A percentile compares a stretch with the other conserved stretches of the same genome.
phyloP scores from a whole-genome alignment of 257 asterid species.

The Salvia rosmarinus region DNA sequence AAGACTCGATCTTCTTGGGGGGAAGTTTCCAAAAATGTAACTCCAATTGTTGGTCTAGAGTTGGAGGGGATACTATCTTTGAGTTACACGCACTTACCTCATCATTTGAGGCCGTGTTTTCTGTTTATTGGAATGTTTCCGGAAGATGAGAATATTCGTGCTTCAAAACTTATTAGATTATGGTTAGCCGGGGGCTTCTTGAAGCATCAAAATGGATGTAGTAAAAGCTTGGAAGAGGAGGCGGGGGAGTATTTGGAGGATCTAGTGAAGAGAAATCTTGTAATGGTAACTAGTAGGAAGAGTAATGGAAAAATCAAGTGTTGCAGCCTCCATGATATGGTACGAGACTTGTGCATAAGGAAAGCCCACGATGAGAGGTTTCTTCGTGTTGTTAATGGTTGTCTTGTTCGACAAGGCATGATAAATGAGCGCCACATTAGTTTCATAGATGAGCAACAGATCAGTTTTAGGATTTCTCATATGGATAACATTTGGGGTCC shows the following conservation, averaged over 20 bases:
- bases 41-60: neutral
- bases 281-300: neutral
- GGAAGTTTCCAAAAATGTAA: neutral
- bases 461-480: neutral
- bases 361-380: slow-evolving; percentile 29
- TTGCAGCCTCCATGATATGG: slow-evolving; percentile 26
- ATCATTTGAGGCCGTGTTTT: slow-evolving; percentile 22
- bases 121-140: neutral
- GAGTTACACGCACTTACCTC: slow-evolving; percentile 17
- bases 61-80: neutral
- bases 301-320: slow-evolving; percentile 24
- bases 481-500: neutral
- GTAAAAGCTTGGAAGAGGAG: slow-evolving; percentile 13
- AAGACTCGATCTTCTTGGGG: slow-evolving; percentile 26
- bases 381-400: neutral
- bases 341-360: slow-evolving; percentile 19
- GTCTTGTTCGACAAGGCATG: neutral
- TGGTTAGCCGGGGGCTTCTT: slow-evolving; percentile 20
- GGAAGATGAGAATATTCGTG: neutral
- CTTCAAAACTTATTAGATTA: neutral
- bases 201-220: neutral
- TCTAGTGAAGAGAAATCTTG: slow-evolving; percentile 29
- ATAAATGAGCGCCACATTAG: neutral
- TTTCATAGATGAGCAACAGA: neutral
- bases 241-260: slow-evolving; percentile 28